These are phyloP conservation scores for Plantago elongata DNA, from an alignment of 257 asterid genomes.

Conservation along the genomic window DNA sequence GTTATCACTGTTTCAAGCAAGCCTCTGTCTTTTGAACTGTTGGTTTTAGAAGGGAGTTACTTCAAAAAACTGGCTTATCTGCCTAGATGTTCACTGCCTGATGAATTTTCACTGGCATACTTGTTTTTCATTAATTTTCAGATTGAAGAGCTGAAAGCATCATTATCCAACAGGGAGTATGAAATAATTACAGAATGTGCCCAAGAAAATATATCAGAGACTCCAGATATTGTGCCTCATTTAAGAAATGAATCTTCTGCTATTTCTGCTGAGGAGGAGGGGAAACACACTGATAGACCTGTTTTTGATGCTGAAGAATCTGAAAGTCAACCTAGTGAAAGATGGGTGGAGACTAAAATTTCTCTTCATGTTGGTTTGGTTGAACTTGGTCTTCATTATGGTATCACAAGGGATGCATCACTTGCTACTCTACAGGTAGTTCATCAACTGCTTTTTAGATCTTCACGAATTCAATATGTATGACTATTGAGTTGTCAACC, in stretches of 20 bases:
- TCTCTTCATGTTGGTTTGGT: slow-evolving; percentile 64
- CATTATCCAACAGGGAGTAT: slow-evolving; percentile 89
- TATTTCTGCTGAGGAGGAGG: slow-evolving; percentile 39
- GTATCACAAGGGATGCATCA: slow-evolving; percentile 72
- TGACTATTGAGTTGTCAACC: background rate
- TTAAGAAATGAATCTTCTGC: slow-evolving; percentile 42
- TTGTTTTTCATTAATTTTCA: slow-evolving; percentile 32
- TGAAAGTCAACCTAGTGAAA: slow-evolving; percentile 39
- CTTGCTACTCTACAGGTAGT: slow-evolving; percentile 92
- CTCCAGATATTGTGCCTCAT: slow-evolving; percentile 68
- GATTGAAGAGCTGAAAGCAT: slow-evolving; percentile 90
- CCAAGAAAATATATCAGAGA: slow-evolving; percentile 76
- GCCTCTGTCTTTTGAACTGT: background rate
- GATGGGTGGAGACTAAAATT: slow-evolving; percentile 58
- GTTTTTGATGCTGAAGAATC: slow-evolving; percentile 42
- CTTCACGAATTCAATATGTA: slow-evolving; percentile 4
- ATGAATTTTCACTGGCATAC: background rate
- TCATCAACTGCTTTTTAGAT: slow-evolving; percentile 15
- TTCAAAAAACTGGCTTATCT: background rate
- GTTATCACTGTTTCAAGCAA: too few relatives aligned
- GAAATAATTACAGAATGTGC: slow-evolving; percentile 85
- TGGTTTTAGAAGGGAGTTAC: background rate
- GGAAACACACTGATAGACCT: slow-evolving; percentile 33
- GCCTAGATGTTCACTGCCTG: background rate
- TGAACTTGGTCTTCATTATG: slow-evolving; percentile 86